These are phyloP conservation scores for Nyssa sinensis DNA, from an alignment of 148 eudicot genomes.

Conservation along the genomic window DNA sequence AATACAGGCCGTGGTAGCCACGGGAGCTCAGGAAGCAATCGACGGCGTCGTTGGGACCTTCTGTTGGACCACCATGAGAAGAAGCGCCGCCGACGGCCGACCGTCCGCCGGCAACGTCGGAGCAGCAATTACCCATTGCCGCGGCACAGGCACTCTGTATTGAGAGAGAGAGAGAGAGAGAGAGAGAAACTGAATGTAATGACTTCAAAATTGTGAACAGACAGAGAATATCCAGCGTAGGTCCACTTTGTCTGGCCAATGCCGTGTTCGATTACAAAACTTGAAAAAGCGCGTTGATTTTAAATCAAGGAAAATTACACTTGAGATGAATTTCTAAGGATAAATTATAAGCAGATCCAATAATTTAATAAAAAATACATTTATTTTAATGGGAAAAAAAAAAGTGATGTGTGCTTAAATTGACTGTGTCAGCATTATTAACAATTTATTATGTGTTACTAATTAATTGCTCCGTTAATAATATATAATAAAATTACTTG, in stretches of 20 bases:
- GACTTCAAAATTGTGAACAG: background rate
- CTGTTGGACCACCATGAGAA: slow-evolving; percentile 23
- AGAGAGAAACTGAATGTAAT: background rate
- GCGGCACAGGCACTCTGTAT: background rate
- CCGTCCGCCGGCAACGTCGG: slow-evolving; percentile 70
- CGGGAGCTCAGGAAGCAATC: slow-evolving; percentile 62
- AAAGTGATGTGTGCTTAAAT: too few relatives aligned
- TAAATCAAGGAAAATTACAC: background rate
- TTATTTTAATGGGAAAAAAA: too few relatives aligned
- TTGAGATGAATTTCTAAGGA: too few relatives aligned
- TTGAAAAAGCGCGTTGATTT: background rate
- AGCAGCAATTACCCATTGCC: slow-evolving; percentile 91
- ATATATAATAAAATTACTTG: too few relatives aligned
- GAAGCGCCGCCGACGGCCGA: slow-evolving; percentile 59
- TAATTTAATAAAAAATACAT: too few relatives aligned
- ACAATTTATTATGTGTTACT: too few relatives aligned
- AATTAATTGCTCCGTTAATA: too few relatives aligned
- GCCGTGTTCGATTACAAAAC: background rate
- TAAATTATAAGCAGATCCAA: too few relatives aligned
- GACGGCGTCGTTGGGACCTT: slow-evolving; percentile 72
- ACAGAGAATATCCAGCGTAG: background rate
- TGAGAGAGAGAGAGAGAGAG: background rate
- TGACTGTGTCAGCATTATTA: too few relatives aligned
- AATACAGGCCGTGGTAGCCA: slow-evolving; percentile 64
- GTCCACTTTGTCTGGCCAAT: background rate